phyloP scores from a whole-genome alignment of 805 yeast genomes.

The Yarrowia deformans region DNA sequence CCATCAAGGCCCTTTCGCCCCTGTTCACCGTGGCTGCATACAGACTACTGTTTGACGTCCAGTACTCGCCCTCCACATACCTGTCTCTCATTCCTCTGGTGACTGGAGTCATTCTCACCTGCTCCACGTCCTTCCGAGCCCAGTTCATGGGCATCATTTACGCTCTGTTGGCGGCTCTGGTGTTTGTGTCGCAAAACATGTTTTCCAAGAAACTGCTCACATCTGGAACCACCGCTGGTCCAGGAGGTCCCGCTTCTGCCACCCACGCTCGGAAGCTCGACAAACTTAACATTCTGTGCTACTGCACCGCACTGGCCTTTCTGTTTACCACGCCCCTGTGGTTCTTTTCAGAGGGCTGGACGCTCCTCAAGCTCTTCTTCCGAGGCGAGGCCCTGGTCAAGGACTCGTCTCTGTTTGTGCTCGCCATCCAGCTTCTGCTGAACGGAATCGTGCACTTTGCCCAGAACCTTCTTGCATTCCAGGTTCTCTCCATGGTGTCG shows the following conservation, averaged over 20 bases:
- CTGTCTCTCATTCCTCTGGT: conserved; percentile 80
- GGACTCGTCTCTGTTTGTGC: conserved; percentile 30
- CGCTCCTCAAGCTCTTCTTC: conserved; percentile 41
- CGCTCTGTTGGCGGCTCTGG: conserved; percentile 71
- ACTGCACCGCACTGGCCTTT: conserved; percentile 78
- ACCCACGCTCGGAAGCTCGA: conserved; percentile 61
- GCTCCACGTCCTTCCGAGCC: conserved; percentile 54
- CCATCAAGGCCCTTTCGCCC: conserved; percentile 91
- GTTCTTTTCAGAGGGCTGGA: conserved; percentile 62
- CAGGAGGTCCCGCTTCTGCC: conserved; percentile 32
- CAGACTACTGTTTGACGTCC: conserved; percentile 63
- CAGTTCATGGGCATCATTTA: conserved; percentile 69
- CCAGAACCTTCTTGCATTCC: conserved; percentile 83
- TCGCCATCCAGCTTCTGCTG: conserved; percentile 55
- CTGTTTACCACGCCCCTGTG: conserved; percentile 77
- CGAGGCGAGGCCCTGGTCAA: conserved; percentile 18
- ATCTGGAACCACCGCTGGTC: conserved; percentile 40
- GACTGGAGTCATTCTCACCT: conserved; percentile 78
- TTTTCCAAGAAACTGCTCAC: conserved; percentile 85
- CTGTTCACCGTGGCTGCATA: conserved; percentile 84
- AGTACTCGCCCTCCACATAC: conserved; percentile 72
- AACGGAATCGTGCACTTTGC: conserved; percentile 80
- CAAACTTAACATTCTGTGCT: conserved; percentile 78
- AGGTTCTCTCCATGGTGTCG: conserved; percentile 78
- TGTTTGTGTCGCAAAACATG: conserved; percentile 85